A percentile compares a stretch with the other conserved stretches of the same genome.
These are phyloP conservation scores for Puya raimondii DNA, from an alignment of 176 grass and related monocot genomes.

Conservation along the genomic window DNA sequence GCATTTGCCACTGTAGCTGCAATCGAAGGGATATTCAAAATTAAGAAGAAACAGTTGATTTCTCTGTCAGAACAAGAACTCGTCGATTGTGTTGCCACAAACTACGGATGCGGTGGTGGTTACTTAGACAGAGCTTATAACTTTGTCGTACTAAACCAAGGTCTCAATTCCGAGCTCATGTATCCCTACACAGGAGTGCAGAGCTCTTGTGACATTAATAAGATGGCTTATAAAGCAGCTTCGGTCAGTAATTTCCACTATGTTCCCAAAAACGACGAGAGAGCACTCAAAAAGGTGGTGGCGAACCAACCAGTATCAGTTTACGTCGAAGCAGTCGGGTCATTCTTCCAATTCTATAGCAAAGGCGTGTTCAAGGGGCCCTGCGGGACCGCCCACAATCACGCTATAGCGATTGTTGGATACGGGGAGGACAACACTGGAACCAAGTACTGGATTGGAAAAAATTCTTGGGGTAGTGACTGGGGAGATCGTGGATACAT, in stretches of 20 bases:
- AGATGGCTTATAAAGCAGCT: background rate
- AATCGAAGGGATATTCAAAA: slow-evolving; percentile 40
- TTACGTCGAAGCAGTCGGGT: background rate
- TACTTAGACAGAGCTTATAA: slow-evolving; percentile 8
- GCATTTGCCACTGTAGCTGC: slow-evolving; percentile 42
- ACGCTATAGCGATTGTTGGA: background rate
- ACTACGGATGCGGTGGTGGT: slow-evolving; percentile 33
- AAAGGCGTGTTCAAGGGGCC: background rate
- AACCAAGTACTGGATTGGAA: slow-evolving; percentile 1
- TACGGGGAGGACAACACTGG: background rate
- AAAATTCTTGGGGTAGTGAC: background rate
- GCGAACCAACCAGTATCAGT: slow-evolving; percentile 7
- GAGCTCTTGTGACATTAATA: slow-evolving; percentile 4
- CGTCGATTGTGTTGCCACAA: slow-evolving; percentile 36
- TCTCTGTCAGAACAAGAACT: slow-evolving; percentile 50
- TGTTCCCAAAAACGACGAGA: slow-evolving; percentile 13
- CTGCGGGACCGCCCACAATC: background rate
- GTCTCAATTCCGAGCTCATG: slow-evolving; percentile 14
- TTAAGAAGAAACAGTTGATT: slow-evolving; percentile 24
- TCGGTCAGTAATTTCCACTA: slow-evolving; percentile 11
- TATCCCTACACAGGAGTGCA: slow-evolving; percentile 35
- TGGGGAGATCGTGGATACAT: background rate
- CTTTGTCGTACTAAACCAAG: slow-evolving; percentile 35
- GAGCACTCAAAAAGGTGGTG: background rate
- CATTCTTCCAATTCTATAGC: slow-evolving; percentile 1